Evolutionary conservation across 495 filamentous ascomycete genomes (phyloP).

Genomic region (Aspergillus bertholletiae): DNA sequence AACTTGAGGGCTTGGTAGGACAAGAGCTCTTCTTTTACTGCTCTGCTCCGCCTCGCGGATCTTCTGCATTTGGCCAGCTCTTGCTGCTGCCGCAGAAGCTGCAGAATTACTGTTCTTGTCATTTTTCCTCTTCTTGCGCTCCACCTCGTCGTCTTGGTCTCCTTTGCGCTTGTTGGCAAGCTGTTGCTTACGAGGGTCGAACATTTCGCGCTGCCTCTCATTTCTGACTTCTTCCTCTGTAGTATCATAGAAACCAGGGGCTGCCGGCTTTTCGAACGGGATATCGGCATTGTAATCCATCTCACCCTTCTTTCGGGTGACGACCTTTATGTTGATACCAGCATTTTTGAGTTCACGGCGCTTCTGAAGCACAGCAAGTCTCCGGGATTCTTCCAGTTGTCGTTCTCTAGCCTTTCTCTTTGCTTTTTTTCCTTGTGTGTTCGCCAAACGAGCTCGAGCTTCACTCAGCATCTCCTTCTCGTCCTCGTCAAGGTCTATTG

Average conservation of each 20-base stretch:
- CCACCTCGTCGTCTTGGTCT: constrained; percentile 77
- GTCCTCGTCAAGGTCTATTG: constrained; percentile 96
- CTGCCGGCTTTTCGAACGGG: constrained; percentile 90
- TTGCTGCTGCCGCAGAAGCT: constrained; percentile 80
- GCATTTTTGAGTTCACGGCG: constrained; percentile 94
- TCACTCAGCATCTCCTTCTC: constrained; percentile 99
- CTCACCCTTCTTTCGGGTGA: constrained; percentile 87
- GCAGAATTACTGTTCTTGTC: constrained; percentile 77
- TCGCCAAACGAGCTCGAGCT: constrained; percentile 90
- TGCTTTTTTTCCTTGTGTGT: constrained; percentile 98
- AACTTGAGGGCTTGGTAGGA: constrained; percentile 85
- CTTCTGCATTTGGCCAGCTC: constrained; percentile 93
- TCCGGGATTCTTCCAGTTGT: constrained; percentile 89
- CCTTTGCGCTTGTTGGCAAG: constrained; percentile 94
- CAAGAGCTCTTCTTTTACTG: constrained; percentile 79
- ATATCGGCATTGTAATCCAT: constrained; percentile 99
- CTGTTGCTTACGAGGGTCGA: constrained; percentile 93
- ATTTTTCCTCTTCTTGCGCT: constrained; percentile 79
- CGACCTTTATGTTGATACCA: constrained; percentile 96
- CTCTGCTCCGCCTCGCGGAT: constrained; percentile 95
- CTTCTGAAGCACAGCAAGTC: constrained; percentile 88
- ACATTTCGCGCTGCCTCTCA: constrained; percentile 81
- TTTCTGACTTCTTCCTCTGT: constrained; percentile 74
- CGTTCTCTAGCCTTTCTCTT: constrained; percentile 96
- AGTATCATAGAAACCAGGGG: constrained; percentile 92